Conservation (phyloP, 2,329 filamentous ascomycete genomes). For the Lasiodiplodia citricola region DNA sequence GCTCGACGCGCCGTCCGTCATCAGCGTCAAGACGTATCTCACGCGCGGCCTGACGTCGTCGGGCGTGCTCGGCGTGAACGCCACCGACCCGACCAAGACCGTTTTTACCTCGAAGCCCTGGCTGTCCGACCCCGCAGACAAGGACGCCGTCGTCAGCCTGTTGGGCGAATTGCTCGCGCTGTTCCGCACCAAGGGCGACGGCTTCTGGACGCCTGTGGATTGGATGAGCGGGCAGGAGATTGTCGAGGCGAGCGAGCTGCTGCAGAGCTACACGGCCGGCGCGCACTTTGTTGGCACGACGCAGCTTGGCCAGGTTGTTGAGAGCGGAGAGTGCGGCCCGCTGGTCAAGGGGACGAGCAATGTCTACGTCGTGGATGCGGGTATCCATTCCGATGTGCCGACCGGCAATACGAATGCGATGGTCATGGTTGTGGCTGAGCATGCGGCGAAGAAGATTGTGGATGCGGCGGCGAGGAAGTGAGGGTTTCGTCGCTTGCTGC, state of each 20-base stretch:
- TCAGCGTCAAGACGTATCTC: slow-evolving; percentile 40
- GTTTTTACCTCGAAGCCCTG: slow-evolving; percentile 64
- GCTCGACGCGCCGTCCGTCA: slow-evolving; percentile 39
- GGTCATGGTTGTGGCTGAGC: slow-evolving; percentile 43
- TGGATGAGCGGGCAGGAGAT: slow-evolving; percentile 61
- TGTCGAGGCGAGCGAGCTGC: slow-evolving; percentile 52
- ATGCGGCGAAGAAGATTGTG: slow-evolving; percentile 45
- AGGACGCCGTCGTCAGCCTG: slow-evolving; percentile 64
- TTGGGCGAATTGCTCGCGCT: slow-evolving; percentile 65
- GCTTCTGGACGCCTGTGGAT: slow-evolving; percentile 55
- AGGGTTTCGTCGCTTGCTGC: too few species aligned
- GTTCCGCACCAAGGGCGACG: slow-evolving; percentile 52
- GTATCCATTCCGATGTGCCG: slow-evolving; percentile 50
- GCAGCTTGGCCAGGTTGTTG: slow-evolving; percentile 59
- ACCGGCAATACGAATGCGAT: slow-evolving; percentile 45
- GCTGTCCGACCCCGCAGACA: slow-evolving; percentile 62
- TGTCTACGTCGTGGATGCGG: slow-evolving; percentile 54
- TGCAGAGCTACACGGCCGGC: slow-evolving; percentile 44
- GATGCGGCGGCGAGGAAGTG: slow-evolving; percentile 31
- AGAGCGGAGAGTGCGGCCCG: slow-evolving; percentile 48
- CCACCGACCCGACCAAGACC: slow-evolving; percentile 39
- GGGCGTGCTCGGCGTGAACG: slow-evolving; percentile 61
- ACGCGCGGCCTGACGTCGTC: slow-evolving; percentile 63
- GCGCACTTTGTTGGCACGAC: slow-evolving; percentile 61
- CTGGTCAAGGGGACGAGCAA: slow-evolving; percentile 54